Evolutionary conservation across 345 rosid genomes (phyloP).

Genomic region (Camelina sativa): DNA sequence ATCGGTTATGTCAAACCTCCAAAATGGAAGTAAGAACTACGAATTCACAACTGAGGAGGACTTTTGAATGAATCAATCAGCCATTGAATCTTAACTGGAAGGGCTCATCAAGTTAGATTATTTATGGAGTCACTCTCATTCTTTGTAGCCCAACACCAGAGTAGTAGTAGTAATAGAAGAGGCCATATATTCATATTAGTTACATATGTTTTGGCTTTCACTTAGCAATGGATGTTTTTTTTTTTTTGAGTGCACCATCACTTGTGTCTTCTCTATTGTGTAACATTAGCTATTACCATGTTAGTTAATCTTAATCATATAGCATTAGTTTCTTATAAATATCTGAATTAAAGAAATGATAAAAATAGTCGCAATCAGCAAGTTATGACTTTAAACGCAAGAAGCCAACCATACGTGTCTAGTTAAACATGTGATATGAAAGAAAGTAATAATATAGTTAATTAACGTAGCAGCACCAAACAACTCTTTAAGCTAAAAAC

Average conservation of each 20-base stretch:
- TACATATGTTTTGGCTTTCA: not conserved
- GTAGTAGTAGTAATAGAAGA: slow-evolving; percentile 16
- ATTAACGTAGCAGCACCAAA: slow-evolving; percentile 32
- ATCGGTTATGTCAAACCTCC: slow-evolving; percentile 81
- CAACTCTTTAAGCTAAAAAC: slow-evolving; percentile 32
- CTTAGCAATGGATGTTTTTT: not conserved
- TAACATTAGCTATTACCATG: not conserved
- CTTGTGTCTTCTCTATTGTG: slow-evolving; percentile 8
- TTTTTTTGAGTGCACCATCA: not conserved
- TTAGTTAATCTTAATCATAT: not conserved
- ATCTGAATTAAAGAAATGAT: slow-evolving; percentile 31
- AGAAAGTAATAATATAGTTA: slow-evolving; percentile 12
- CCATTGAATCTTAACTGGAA: not conserved
- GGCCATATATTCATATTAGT: slow-evolving; percentile 1
- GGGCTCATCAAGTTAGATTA: slow-evolving; percentile 24
- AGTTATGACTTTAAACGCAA: slow-evolving; percentile 30
- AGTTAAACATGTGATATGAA: slow-evolving; percentile 31
- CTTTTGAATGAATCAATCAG: slow-evolving; percentile 44
- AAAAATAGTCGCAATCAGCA: slow-evolving; percentile 8
- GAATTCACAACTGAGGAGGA: slow-evolving; percentile 80
- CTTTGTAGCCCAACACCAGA: not conserved
- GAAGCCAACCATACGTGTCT: slow-evolving; percentile 33
- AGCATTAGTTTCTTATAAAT: not conserved
- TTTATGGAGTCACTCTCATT: slow-evolving; percentile 22
- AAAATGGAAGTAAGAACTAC: slow-evolving; percentile 63